These are phyloP conservation scores for Aspergillaceae sp. DNA, from an alignment of 2,329 filamentous ascomycete species.

Conservation along the genomic window DNA sequence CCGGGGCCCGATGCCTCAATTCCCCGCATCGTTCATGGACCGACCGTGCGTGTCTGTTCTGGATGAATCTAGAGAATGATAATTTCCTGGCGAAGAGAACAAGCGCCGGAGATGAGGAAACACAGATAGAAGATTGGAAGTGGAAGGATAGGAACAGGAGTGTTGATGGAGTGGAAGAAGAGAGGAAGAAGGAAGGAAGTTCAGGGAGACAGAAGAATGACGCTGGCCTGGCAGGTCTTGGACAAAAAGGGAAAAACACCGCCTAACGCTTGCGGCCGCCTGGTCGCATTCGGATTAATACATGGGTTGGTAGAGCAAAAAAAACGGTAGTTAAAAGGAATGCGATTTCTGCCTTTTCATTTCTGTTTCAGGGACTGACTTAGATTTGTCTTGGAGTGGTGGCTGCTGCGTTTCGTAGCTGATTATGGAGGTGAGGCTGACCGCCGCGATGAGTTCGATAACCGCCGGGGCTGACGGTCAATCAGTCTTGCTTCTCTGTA, in stretches of 20 bases:
- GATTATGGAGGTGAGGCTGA: neutral
- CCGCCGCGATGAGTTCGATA: neutral
- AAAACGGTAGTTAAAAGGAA: too few species aligned
- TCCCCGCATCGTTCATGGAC: conserved; percentile 34
- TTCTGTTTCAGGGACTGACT: neutral
- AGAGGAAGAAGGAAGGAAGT: conserved; percentile 9
- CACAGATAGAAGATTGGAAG: conserved; percentile 1
- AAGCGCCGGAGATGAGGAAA: neutral
- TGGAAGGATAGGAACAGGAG: conserved; percentile 2
- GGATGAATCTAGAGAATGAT: neutral
- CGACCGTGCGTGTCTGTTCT: neutral
- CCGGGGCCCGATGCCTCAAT: conserved; percentile 31
- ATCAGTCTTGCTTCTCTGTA: neutral
- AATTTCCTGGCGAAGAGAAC: neutral
- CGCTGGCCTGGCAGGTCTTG: neutral
- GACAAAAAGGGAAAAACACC: conserved; percentile 12
- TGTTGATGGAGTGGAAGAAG: neutral
- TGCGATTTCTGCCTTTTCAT: neutral
- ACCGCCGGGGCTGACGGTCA: neutral
- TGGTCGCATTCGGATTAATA: neutral
- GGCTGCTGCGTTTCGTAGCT: neutral
- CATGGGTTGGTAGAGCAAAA: too few species aligned
- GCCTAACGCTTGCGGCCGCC: conserved; percentile 14
- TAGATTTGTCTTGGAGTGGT: neutral
- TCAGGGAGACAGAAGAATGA: neutral